Conservation (phyloP, 306 rosid species). For the Pyrus pyrifolia region DNA sequence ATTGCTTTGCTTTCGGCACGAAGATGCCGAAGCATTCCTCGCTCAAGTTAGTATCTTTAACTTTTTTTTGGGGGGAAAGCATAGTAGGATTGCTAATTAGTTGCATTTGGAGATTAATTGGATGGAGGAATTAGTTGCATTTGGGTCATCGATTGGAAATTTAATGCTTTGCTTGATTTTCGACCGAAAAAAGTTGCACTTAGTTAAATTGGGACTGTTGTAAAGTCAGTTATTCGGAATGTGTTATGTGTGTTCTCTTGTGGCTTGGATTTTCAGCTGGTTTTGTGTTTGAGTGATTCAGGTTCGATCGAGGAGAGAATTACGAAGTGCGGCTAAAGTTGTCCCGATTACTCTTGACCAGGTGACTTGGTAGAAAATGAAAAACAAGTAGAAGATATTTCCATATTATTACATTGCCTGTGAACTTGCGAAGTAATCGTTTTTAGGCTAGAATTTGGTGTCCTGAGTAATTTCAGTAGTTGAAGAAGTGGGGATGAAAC, state of each 20-base stretch:
- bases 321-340: slow-evolving; percentile 66
- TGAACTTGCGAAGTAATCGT: neutral
- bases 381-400: neutral
- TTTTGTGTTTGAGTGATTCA: slow-evolving; percentile 18
- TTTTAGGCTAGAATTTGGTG: neutral
- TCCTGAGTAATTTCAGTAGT: neutral
- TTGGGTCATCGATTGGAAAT: neutral
- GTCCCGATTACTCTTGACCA: slow-evolving; percentile 87
- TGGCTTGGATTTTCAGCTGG: neutral
- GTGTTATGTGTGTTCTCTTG: neutral
- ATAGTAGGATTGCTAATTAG: neutral
- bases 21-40: slow-evolving; percentile 86
- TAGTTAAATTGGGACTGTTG: neutral
- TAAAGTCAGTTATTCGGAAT: neutral
- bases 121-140: neutral
- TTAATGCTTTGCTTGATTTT: neutral
- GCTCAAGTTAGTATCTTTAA: slow-evolving; percentile 50
- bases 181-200: neutral
- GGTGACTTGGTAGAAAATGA: slow-evolving; percentile 31
- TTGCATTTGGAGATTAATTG: neutral
- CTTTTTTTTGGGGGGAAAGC: neutral
- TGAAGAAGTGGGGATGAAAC: neutral
- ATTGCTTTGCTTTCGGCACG: slow-evolving; percentile 87
- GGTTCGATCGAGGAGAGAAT: slow-evolving; percentile 70
- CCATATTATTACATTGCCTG: neutral